Evolutionary conservation across 306 rosid species (phyloP).

Genomic region (Castanea crenata): DNA sequence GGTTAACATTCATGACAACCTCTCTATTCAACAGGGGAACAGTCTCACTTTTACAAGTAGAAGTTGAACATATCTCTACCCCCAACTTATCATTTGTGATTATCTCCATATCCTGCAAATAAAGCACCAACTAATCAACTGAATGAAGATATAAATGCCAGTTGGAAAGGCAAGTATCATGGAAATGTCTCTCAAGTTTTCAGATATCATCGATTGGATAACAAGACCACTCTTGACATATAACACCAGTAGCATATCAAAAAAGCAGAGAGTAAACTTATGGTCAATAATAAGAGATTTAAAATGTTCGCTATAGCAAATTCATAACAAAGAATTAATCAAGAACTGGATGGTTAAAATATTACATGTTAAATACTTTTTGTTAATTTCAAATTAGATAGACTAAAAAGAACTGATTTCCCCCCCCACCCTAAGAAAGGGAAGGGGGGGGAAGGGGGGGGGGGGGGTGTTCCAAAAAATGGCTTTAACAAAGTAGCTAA

Average conservation of each 20-base stretch:
- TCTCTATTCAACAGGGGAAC: conserved; percentile 53
- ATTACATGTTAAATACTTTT: not conserved
- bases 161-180: not conserved
- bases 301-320: not conserved
- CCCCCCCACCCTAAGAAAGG: too few relatives aligned
- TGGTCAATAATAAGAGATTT: not conserved
- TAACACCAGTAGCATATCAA: not conserved
- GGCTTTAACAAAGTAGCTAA: too few relatives aligned
- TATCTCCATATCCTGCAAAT: conserved; percentile 53
- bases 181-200: not conserved
- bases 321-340: not conserved
- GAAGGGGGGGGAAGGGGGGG: too few relatives aligned
- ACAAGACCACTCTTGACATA: not conserved
- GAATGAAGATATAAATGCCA: not conserved
- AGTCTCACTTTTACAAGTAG: conserved; percentile 39
- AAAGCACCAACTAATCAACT: conserved; percentile 7
- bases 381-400: not conserved
- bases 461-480: too few relatives aligned
- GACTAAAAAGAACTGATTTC: not conserved
- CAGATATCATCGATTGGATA: not conserved
- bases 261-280: not conserved
- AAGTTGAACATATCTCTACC: conserved; percentile 24
- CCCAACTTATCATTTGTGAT: conserved; percentile 35
- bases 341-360: not conserved
- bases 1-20: conserved; percentile 36